Evolutionary conservation across 805 yeast genomes (phyloP).

Genomic region (Starmerella khaoyaiensis): DNA sequence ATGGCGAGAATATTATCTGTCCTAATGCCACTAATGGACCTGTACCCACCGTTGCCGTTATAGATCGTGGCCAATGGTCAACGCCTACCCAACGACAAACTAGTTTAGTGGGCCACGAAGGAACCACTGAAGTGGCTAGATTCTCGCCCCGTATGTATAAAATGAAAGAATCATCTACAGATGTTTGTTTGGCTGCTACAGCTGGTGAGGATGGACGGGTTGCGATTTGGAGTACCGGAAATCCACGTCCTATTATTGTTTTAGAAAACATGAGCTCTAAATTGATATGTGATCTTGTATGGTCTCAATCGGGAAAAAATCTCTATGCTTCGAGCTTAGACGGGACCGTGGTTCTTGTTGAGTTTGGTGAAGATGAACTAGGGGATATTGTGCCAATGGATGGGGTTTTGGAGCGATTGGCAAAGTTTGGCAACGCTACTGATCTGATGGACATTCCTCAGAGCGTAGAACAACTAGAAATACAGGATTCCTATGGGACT

Average conservation of each 20-base stretch:
- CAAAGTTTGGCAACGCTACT: constrained; percentile 77
- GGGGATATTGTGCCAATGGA: constrained; percentile 46
- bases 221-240: constrained; percentile 75
- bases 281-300: constrained; percentile 75
- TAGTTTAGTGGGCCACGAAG: constrained; percentile 55
- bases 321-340: constrained; percentile 73
- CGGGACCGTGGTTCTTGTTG: constrained; percentile 59
- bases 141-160: constrained; percentile 36
- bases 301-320: constrained; percentile 72
- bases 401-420: constrained; percentile 53
- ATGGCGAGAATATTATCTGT: constrained; percentile 57
- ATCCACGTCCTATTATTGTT: constrained; percentile 64
- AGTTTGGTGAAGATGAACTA: constrained; percentile 38
- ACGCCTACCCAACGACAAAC: constrained; percentile 36
- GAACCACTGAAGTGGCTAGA: constrained; percentile 51
- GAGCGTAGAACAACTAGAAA: constrained; percentile 57
- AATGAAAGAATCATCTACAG: constrained; percentile 9
- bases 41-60: constrained; percentile 45
- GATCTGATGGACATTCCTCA: constrained; percentile 81
- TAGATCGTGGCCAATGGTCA: constrained; percentile 50
- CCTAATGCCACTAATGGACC: constrained; percentile 62
- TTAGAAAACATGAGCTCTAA: constrained; percentile 63
- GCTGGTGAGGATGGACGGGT: constrained; percentile 89
- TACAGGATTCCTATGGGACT: constrained; percentile 61
- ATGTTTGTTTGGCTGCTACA: constrained; percentile 71